Base-by-base conservation (phyloP, 2,329 filamentous ascomycete genomes). In the Aspergillus sp. region DNA sequence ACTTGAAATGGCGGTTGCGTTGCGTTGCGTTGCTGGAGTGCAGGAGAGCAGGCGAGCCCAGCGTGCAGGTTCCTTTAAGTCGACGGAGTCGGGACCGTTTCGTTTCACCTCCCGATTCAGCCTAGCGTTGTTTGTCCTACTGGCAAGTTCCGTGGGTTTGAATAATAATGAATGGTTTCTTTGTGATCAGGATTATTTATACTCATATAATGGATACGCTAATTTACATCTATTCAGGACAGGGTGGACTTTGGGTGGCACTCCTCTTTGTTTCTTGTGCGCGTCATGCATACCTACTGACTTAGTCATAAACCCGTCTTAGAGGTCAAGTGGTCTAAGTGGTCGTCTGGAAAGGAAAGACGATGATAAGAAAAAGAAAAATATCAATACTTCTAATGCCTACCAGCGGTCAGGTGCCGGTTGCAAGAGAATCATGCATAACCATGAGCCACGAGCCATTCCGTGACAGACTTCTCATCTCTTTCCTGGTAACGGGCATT, bases 401-500 rank as follows among this genome's bases (percentile, higher is more conserved):
- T 19, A 19, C 19, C 19, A 19, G 19, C 19, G 19, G 19, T 19
- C 19, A 19, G 19, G 19, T 19, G 19, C 19, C 19, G 2, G 19
- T 19, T 19, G 19, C 19, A 19, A 19, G 19, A 19, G 19, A 27
- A 42, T 71, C 58, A 76, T 12, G 66, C 67, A 67, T 86, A 86
- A 1, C 74, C 76, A 64, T 83, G 76, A 27, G 73, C 72, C 52
- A 68, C 72, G 56, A 97, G 70, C 90, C 91, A 97, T 70, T 89
- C 86, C 68, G 84, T 77, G 46, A 95, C 77, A 40, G 78, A 73
- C 44, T 74, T 75, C 47, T 81, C 76, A 65, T 97, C 93, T 47
- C 93, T 79, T 66, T 82, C 74, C 64, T 82, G 83, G 73, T 96
- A 98, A 36, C 81, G 81, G 4, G 88, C 88, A 59, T 90, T 84